Evolutionary conservation across 106 monocot genomes (phyloP).

Genomic region (Alisma plantagoaquatica): DNA sequence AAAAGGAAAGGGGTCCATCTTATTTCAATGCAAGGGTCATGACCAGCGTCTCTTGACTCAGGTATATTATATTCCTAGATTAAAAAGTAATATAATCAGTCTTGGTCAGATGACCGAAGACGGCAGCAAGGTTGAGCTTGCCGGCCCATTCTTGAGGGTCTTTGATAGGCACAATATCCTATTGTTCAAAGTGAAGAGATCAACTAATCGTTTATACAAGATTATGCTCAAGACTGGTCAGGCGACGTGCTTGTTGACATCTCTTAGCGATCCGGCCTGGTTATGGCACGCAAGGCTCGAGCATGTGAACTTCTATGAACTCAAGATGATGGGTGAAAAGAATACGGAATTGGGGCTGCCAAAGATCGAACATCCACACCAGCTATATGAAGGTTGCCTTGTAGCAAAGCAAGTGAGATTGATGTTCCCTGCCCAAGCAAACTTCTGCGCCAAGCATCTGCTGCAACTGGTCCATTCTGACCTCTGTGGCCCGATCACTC

Average conservation of each 20-base stretch:
- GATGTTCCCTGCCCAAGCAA: slow-evolving; percentile 6
- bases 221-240: not conserved
- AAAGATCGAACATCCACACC: not conserved
- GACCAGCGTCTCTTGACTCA: not conserved
- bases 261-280: too few relatives aligned
- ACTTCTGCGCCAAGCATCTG: slow-evolving; percentile 1
- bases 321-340: not conserved
- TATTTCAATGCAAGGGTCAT: not conserved
- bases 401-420: slow-evolving; percentile 6
- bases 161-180: not conserved
- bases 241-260: not conserved
- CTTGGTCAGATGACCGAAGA: not conserved
- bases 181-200: not conserved
- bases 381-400: not conserved
- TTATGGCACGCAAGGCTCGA: not conserved
- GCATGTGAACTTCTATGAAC: not conserved
- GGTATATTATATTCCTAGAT: not conserved
- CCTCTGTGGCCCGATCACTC: slow-evolving; percentile 8
- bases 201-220: not conserved
- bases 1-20: not conserved
- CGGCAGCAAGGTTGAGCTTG: not conserved
- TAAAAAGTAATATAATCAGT: not conserved
- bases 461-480: slow-evolving; percentile 4
- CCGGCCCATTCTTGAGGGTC: not conserved
- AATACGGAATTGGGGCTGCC: not conserved